Evolutionary conservation across 495 filamentous ascomycete species (phyloP).

Genomic region (Aspergillus sclerotiicarbonarius): DNA sequence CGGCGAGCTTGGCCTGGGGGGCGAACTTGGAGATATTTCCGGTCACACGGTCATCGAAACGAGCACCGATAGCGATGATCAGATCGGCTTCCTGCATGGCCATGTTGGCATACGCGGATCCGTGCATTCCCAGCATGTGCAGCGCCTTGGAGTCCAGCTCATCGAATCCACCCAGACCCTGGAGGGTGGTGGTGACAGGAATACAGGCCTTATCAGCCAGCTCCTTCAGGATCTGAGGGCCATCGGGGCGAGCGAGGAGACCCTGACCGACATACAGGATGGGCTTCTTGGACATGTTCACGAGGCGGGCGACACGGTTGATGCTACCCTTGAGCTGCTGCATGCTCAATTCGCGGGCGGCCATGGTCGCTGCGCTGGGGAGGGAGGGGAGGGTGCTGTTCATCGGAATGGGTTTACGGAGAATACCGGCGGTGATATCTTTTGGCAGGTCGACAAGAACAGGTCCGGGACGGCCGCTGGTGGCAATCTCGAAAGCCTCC

Average conservation of each 20-base stretch:
- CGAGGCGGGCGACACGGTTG: constrained; percentile 51
- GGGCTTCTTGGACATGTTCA: constrained; percentile 59
- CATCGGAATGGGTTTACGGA: constrained; percentile 53
- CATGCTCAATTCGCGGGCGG: constrained; percentile 46
- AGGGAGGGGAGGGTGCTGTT: constrained; percentile 52
- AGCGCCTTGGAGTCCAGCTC: constrained; percentile 57
- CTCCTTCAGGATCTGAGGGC: constrained; percentile 52
- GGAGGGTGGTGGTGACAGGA: constrained; percentile 63
- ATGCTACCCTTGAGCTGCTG: constrained; percentile 51
- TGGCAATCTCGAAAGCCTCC: constrained; percentile 63
- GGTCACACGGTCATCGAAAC: constrained; percentile 63
- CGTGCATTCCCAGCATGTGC: constrained; percentile 66
- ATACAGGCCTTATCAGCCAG: constrained; percentile 57
- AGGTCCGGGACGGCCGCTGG: constrained; percentile 56
- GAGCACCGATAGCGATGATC: constrained; percentile 59
- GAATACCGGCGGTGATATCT: constrained; percentile 54
- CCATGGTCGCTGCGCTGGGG: constrained; percentile 54
- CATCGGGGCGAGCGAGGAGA: constrained; percentile 49
- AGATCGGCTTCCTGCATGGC: constrained; percentile 65
- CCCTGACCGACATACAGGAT: constrained; percentile 62
- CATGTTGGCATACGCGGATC: constrained; percentile 62
- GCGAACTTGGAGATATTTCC: constrained; percentile 54
- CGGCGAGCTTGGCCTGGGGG: constrained; percentile 56
- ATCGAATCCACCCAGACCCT: constrained; percentile 63
- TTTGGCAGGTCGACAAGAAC: constrained; percentile 62